A percentile compares a stretch with the other conserved stretches of the same genome.
Conservation (phyloP, 192 early-diverging fungal species). For the Coemansia brasiliensis region DNA sequence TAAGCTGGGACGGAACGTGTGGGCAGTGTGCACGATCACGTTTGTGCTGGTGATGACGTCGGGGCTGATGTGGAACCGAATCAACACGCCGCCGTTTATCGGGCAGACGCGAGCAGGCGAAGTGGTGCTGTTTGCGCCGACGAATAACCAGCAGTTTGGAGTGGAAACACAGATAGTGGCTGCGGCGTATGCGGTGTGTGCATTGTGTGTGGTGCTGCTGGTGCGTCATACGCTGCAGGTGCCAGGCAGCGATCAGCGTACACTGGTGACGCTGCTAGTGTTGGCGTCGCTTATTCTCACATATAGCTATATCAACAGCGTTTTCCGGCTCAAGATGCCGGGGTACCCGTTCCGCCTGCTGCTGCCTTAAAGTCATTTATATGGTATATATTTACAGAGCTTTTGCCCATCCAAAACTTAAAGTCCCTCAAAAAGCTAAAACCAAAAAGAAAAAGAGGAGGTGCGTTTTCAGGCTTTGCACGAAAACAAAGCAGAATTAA, state of each 20-base stretch:
- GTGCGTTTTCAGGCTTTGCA: not conserved
- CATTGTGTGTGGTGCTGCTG: constrained; percentile 46
- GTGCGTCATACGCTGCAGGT: constrained; percentile 47
- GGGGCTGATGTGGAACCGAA: constrained; percentile 55
- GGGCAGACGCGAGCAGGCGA: constrained; percentile 41
- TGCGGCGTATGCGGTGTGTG: constrained; percentile 39
- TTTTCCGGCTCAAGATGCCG: constrained; percentile 53
- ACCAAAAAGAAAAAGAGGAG: not conserved
- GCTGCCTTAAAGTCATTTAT: constrained; percentile 18
- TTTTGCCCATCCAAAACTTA: not conserved
- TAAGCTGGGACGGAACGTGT: constrained; percentile 31
- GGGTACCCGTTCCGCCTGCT: constrained; percentile 50
- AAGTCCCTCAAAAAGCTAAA: constrained; percentile 1
- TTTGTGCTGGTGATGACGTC: constrained; percentile 56
- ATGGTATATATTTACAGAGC: not conserved
- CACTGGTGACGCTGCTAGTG: constrained; percentile 41
- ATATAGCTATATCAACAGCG: constrained; percentile 54
- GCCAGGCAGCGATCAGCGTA: constrained; percentile 36
- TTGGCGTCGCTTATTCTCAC: constrained; percentile 31
- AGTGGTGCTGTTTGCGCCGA: constrained; percentile 38
- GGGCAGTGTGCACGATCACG: constrained; percentile 31
- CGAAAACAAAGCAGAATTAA: constrained; percentile 2
- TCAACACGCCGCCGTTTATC: constrained; percentile 47
- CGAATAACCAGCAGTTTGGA: constrained; percentile 45
- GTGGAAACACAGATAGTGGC: constrained; percentile 56